Conservation (phyloP, 1,139 yeast genomes). For the Suhomyces choctaworum region DNA sequence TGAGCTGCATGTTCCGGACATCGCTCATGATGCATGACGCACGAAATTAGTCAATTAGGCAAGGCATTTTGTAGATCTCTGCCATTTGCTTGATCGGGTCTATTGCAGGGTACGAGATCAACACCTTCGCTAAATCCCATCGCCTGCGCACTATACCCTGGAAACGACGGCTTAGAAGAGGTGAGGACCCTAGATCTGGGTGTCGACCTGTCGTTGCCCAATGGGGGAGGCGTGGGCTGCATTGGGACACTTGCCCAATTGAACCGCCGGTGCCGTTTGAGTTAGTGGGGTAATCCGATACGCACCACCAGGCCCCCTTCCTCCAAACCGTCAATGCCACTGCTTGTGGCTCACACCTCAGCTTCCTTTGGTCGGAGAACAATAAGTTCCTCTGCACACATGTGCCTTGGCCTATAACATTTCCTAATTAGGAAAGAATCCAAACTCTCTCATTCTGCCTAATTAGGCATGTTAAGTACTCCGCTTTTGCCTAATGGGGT, state of each 20-base stretch:
- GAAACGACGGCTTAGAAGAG: background rate
- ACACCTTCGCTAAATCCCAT: background rate
- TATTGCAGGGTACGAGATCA: background rate
- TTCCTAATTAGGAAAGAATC: constrained; percentile 25
- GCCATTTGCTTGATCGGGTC: constrained; percentile 7
- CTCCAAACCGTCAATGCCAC: too few species aligned
- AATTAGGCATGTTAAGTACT: constrained; percentile 19
- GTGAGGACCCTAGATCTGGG: background rate
- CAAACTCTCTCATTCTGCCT: constrained; percentile 17
- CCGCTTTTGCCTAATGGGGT: constrained; percentile 29
- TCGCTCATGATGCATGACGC: constrained; percentile 2
- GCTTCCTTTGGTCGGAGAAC: constrained; percentile 6
- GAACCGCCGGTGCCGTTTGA: too few species aligned
- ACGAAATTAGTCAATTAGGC: constrained; percentile 6
- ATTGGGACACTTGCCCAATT: too few species aligned
- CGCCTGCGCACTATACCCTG: background rate
- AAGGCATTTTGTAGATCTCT: constrained; percentile 5
- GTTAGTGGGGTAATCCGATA: too few species aligned
- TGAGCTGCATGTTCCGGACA: constrained; percentile 3
- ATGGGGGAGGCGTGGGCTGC: too few species aligned
- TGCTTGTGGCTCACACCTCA: too few species aligned
- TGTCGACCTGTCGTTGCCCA: too few species aligned
- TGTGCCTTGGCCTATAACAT: constrained; percentile 5
- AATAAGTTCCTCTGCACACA: constrained; percentile 10
- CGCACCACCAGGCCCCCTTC: too few species aligned